Percentiles rank a stretch among this genome's conserved stretches.
Conservation (phyloP, 2,329 filamentous ascomycete species). For the Passalora sequoiae region DNA sequence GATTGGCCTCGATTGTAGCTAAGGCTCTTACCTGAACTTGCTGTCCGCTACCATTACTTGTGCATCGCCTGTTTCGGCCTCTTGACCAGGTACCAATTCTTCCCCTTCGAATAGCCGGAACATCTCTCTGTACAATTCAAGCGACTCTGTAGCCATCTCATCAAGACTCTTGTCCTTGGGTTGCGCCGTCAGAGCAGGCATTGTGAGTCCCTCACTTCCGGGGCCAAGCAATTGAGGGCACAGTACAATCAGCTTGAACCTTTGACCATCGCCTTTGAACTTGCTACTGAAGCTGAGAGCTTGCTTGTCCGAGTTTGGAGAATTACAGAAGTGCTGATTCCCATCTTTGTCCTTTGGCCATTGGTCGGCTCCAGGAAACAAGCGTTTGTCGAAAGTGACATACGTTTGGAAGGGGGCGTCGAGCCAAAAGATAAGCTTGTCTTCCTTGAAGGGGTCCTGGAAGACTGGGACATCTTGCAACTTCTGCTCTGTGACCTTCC, state of each 20-base stretch:
- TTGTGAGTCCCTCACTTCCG: neutral
- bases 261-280: neutral
- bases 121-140: neutral
- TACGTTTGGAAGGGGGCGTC: neutral
- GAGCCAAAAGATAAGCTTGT: neutral
- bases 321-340: neutral
- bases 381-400: neutral
- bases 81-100: neutral
- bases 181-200: neutral
- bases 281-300: neutral
- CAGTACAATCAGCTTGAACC: neutral
- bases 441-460: neutral
- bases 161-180: neutral
- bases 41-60: neutral
- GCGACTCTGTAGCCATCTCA: neutral
- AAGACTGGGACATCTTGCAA: neutral
- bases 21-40: neutral
- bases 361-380: neutral
- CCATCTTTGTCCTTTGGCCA: neutral
- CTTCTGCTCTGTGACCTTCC: neutral
- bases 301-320: neutral
- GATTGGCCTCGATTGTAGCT: too few species aligned
- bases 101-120: neutral
- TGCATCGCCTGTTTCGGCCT: neutral
- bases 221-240: neutral